Evolutionary conservation across 2,329 filamentous ascomycete genomes (phyloP), one percentile per base, ranked within the genome.

Genomic region (Monilinia vaccinii-corymbosi): DNA sequence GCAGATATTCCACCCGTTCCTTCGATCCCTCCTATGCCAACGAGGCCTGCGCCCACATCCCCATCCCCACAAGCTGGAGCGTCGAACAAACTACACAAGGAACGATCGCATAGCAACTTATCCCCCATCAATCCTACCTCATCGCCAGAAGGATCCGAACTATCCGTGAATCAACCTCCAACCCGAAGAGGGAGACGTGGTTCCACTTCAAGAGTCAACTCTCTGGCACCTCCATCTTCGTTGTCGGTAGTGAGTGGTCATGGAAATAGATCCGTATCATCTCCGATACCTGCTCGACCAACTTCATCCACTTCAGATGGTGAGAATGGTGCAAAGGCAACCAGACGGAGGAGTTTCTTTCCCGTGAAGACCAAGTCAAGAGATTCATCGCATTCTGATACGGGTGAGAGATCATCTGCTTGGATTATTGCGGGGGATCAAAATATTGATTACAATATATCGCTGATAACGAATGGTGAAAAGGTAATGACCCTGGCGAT

Each of bases 361-460:
- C 52, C 45, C 1, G 32, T 31, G 11, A 51, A 38, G 32, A 50
- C 56, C 2, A 58, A 38, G 42, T 53, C 60, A 14, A 48, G 56
- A 42, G 25, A 52, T 23, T 46, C 47, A 16, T 53, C 50, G 23
- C 42, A 61, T 21, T 50, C 47, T n/a, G 48, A 23, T 16, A 18
- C 48, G 5, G 47, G 45, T 58, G 56, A n/a, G 28, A 50, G 48
- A 47, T 59, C 60, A n/a, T 13, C 40, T 21, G 60, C 60, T 25
- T 61, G 60, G 60, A 49, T 61, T 14, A 59, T 52, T 21, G 50
- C 49, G 28, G 47, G 48, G 14, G 48, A 51, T 25, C 38, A 53
- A 28, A 59, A 46, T 18, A 61, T 61, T 36, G 60, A 61, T 42
- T 61, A 61, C 42, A 60, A 53, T 18, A 36, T 61, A 32, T 52